Evolutionary conservation across 345 rosid species (phyloP).

Genomic region (Noccaea caerulescens): DNA sequence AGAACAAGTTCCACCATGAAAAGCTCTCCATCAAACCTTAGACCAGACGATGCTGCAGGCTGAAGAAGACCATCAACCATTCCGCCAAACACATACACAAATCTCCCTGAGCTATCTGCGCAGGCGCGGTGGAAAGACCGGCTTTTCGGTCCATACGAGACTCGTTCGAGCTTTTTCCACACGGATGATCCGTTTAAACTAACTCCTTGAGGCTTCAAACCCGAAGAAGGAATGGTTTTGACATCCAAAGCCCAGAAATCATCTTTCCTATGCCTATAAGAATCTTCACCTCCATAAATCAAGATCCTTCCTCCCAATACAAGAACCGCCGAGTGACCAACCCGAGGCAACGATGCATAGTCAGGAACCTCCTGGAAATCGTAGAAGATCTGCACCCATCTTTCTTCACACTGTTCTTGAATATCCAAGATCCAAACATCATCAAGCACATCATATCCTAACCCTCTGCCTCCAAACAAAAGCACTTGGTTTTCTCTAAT

Average conservation of each 20-base stretch:
- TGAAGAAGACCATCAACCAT: conserved; percentile 78
- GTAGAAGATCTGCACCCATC: conserved; percentile 70
- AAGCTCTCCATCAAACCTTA: conserved; percentile 79
- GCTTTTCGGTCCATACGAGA: conserved; percentile 58
- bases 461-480: conserved; percentile 92
- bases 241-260: conserved; percentile 87
- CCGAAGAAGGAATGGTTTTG: conserved; percentile 50
- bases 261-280: conserved; percentile 73
- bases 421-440: conserved; percentile 83
- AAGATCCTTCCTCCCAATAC: conserved; percentile 75
- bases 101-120: conserved; percentile 66
- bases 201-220: conserved; percentile 46
- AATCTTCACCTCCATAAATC: conserved; percentile 93
- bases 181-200: conserved; percentile 43
- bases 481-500: conserved; percentile 57
- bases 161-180: conserved; percentile 67
- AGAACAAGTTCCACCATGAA: conserved; percentile 70
- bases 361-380: conserved; percentile 58
- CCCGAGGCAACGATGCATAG: conserved; percentile 73
- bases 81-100: conserved; percentile 79
- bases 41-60: conserved; percentile 57
- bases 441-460: conserved; percentile 77
- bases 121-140: conserved; percentile 90
- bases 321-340: conserved; percentile 88
- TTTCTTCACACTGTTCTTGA: conserved; percentile 46